These are phyloP conservation scores for Corynascus novoguineensis DNA, from an alignment of 495 filamentous ascomycete species.

Conservation along the genomic window DNA sequence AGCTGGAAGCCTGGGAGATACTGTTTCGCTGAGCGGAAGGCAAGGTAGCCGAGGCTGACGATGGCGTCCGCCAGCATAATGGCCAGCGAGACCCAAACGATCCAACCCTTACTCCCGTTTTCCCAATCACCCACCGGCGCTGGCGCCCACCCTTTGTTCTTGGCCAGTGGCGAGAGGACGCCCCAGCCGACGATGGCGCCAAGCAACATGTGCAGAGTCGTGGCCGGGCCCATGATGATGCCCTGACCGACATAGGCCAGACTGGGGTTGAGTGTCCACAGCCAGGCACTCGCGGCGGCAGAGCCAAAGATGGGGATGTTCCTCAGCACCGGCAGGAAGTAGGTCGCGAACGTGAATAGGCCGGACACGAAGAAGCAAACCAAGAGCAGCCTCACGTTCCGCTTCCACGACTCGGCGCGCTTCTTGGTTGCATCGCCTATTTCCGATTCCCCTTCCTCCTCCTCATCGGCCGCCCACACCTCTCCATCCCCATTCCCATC, in stretches of 20 bases:
- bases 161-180: constrained; percentile 81
- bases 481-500: constrained; percentile 6
- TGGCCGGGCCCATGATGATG: constrained; percentile 86
- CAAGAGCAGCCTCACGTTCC: constrained; percentile 49
- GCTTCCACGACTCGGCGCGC: constrained; percentile 41
- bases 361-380: constrained; percentile 50
- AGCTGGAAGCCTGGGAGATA: constrained; percentile 7
- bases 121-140: constrained; percentile 83
- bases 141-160: constrained; percentile 80
- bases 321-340: constrained; percentile 82
- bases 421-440: no score
- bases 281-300: constrained; percentile 69
- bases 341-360: constrained; percentile 73
- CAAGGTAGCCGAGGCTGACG: constrained; percentile 77
- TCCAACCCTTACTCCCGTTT: constrained; percentile 92
- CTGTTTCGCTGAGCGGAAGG: constrained; percentile 43
- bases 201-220: constrained; percentile 91
- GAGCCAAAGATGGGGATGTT: constrained; percentile 80
- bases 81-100: constrained; percentile 89
- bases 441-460: constrained; percentile 17
- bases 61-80: constrained; percentile 96
- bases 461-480: constrained; percentile 8
- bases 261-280: constrained; percentile 95
- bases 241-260: constrained; percentile 88
- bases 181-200: constrained; percentile 91